These are phyloP conservation scores for Candida patagonica DNA, from an alignment of 805 yeast genomes.

Conservation along the genomic window DNA sequence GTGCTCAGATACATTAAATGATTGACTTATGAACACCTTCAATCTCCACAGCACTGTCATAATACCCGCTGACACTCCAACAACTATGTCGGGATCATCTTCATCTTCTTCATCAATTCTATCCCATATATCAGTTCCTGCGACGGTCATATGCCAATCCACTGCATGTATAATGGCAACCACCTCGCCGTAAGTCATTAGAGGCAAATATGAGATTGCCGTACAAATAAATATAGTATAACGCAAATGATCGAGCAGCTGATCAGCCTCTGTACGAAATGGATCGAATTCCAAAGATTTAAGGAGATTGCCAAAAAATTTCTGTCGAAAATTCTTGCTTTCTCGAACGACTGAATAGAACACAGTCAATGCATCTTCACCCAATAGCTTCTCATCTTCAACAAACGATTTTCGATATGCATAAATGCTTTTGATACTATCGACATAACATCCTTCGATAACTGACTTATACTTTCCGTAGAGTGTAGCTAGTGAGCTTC, in stretches of 20 bases:
- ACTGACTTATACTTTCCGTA: constrained; percentile 63
- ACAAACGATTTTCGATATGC: constrained; percentile 30
- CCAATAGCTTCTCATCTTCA: constrained; percentile 19
- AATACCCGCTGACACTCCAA: constrained; percentile 8
- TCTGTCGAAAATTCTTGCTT: constrained; percentile 33
- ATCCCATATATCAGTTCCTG: constrained; percentile 25
- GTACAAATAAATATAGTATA: constrained; percentile 30
- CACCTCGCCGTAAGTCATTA: constrained; percentile 44
- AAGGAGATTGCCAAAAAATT: constrained; percentile 31
- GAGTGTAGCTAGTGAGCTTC: constrained; percentile 43
- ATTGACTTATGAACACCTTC: background rate
- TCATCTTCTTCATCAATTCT: constrained; percentile 5
- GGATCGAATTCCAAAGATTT: constrained; percentile 27
- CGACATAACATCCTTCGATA: constrained; percentile 54
- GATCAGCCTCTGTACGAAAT: constrained; percentile 20
- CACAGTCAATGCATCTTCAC: constrained; percentile 27
- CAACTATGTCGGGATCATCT: constrained; percentile 5
- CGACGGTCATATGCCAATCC: constrained; percentile 34
- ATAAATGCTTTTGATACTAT: constrained; percentile 51
- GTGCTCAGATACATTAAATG: background rate
- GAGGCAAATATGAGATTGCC: constrained; percentile 34
- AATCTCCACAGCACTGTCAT: constrained; percentile 7
- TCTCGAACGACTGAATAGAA: constrained; percentile 37
- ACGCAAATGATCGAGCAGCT: constrained; percentile 18
- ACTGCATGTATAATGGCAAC: constrained; percentile 35